phyloP scores from a whole-genome alignment of 2,329 filamentous ascomycete genomes.

The Arthrobotrys sinensis region DNA sequence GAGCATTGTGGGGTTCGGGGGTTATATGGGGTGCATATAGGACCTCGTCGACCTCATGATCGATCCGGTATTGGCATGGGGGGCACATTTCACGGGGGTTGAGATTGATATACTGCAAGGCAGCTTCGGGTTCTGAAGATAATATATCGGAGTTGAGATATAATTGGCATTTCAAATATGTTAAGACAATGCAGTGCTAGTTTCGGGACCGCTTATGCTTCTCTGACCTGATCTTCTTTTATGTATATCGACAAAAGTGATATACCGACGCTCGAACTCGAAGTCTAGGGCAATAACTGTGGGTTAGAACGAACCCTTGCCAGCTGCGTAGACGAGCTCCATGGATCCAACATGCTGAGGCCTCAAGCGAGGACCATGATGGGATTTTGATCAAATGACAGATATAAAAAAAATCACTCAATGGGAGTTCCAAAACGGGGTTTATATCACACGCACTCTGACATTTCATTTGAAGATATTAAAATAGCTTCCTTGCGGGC shows the following conservation, averaged over 20 bases:
- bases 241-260: slow-evolving; percentile 6
- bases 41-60: slow-evolving; percentile 42
- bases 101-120: not conserved
- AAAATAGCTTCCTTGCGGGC: slow-evolving; percentile 16
- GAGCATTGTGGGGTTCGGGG: slow-evolving; percentile 40
- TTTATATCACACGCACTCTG: slow-evolving; percentile 49
- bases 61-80: slow-evolving; percentile 13
- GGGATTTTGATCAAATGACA: slow-evolving; percentile 54
- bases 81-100: not conserved
- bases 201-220: slow-evolving; percentile 27
- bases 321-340: slow-evolving; percentile 46
- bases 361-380: slow-evolving; percentile 23
- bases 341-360: slow-evolving; percentile 37
- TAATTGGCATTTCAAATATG: slow-evolving; percentile 3
- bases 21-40: slow-evolving; percentile 45
- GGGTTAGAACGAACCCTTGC: slow-evolving; percentile 16
- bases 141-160: slow-evolving; percentile 30
- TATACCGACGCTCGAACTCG: slow-evolving; percentile 1
- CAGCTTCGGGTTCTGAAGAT: slow-evolving; percentile 15
- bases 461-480: slow-evolving; percentile 18
- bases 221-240: slow-evolving; percentile 15
- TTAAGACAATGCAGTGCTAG: not conserved
- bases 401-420: slow-evolving; percentile 59
- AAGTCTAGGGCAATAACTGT: not conserved
- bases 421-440: slow-evolving; percentile 40